These are phyloP conservation scores for Agroathelia rolfsii DNA, from an alignment of 1,284 basidiomycete genomes.

Conservation along the genomic window DNA sequence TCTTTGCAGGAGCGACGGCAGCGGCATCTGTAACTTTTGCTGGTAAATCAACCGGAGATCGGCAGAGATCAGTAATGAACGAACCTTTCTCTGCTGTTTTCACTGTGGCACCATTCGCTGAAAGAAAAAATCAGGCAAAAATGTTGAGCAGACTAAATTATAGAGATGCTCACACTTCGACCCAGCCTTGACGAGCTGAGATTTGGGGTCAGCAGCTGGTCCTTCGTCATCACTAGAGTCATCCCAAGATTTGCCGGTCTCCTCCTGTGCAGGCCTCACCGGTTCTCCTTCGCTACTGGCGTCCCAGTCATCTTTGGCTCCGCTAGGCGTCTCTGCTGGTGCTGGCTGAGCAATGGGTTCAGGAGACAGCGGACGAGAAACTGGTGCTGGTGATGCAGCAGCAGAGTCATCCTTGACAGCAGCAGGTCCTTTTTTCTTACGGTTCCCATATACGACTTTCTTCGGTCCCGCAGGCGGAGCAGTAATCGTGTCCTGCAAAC, in stretches of 20 bases:
- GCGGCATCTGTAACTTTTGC: slow-evolving; percentile 11
- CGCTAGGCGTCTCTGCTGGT: slow-evolving; percentile 18
- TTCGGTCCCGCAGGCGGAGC: slow-evolving; percentile 40
- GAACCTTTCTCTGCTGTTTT: slow-evolving; percentile 15
- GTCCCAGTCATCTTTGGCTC: slow-evolving; percentile 80
- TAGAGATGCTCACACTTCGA: too few relatives aligned
- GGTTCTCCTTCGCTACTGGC: slow-evolving; percentile 50
- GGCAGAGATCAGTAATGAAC: too few relatives aligned
- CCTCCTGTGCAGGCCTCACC: slow-evolving; percentile 23
- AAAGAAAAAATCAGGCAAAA: too few relatives aligned
- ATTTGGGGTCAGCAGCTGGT: slow-evolving; percentile 17
- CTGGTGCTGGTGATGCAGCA: slow-evolving; percentile 35
- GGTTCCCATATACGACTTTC: slow-evolving; percentile 73
- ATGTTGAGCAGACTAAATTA: too few relatives aligned
- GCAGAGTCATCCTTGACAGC: slow-evolving; percentile 31
- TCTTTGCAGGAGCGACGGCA: slow-evolving; percentile 22
- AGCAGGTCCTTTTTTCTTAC: slow-evolving; percentile 67
- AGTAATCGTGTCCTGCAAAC: slow-evolving; percentile 53
- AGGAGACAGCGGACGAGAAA: slow-evolving; percentile 45
- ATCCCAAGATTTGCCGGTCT: slow-evolving; percentile 64
- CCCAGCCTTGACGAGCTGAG: too few relatives aligned
- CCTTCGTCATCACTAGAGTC: slow-evolving; percentile 68
- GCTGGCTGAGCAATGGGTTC: slow-evolving; percentile 27
- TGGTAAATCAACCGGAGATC: too few relatives aligned
- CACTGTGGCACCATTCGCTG: slow-evolving; percentile 16